Evolutionary conservation across 1,139 yeast species (phyloP).

Genomic region (Blastobotrys ciferrii): DNA sequence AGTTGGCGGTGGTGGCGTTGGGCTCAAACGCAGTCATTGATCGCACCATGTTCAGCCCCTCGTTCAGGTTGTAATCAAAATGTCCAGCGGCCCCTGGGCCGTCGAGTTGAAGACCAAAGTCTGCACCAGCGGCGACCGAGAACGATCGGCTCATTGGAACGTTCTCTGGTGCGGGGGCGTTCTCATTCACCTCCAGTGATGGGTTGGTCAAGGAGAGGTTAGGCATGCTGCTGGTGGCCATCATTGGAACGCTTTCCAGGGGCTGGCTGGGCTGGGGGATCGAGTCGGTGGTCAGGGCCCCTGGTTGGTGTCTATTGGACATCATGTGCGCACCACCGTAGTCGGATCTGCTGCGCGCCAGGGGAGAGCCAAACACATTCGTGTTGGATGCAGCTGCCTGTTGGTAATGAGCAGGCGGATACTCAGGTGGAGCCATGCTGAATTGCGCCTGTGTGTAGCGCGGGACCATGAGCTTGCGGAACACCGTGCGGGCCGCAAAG

Average conservation of each 20-base stretch:
- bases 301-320: neutral
- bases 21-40: constrained; percentile 36
- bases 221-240: constrained; percentile 8
- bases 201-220: neutral
- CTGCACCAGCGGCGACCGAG: constrained; percentile 23
- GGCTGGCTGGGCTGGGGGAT: neutral
- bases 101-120: constrained; percentile 8
- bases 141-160: constrained; percentile 26
- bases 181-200: constrained; percentile 6
- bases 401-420: constrained; percentile 9
- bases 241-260: constrained; percentile 6
- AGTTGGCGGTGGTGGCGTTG: constrained; percentile 14
- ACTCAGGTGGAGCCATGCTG: constrained; percentile 12
- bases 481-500: constrained; percentile 38
- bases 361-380: constrained; percentile 23
- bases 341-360: constrained; percentile 15
- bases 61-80: constrained; percentile 8
- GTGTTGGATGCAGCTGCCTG: constrained; percentile 6
- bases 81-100: neutral
- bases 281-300: neutral
- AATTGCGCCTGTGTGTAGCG: constrained; percentile 8
- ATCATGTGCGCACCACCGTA: neutral
- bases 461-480: constrained; percentile 31
- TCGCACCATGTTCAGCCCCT: constrained; percentile 29
- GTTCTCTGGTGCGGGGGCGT: neutral